Conservation (phyloP, 139 green algal species). For the Coelastrella sp. region DNA sequence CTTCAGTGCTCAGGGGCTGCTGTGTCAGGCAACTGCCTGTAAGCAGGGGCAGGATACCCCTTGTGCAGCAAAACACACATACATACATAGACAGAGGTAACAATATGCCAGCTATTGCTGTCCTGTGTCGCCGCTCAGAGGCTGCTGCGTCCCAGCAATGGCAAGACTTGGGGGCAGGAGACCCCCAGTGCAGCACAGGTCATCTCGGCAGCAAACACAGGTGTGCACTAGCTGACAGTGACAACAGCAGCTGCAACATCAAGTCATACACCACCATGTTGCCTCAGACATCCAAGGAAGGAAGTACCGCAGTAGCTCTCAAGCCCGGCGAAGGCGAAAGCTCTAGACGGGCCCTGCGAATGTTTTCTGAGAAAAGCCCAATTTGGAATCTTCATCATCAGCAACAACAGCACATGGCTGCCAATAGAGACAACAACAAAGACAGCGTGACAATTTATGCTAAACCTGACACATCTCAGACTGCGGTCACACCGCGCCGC, state of each 20-base stretch:
- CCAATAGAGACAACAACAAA: neutral
- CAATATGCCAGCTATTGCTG: neutral
- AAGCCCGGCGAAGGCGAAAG: slow-evolving; percentile 76
- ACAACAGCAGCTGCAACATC: neutral
- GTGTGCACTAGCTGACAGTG: neutral
- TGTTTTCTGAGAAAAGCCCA: slow-evolving; percentile 79
- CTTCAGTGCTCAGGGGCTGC: neutral
- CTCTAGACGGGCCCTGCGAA: slow-evolving; percentile 82
- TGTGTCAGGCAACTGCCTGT: neutral
- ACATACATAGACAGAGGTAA: neutral
- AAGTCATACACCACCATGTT: neutral
- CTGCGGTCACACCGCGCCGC: slow-evolving; percentile 32
- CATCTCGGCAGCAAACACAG: slow-evolving; percentile 13
- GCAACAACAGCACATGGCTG: slow-evolving; percentile 16
- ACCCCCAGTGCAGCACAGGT: slow-evolving; percentile 21
- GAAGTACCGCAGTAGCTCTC: slow-evolving; percentile 75
- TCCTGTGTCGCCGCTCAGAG: slow-evolving; percentile 24
- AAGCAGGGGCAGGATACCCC: neutral
- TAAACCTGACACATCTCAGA: slow-evolving; percentile 30
- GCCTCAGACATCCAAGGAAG: slow-evolving; percentile 82
- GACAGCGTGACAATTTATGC: neutral
- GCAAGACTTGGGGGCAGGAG: slow-evolving; percentile 37
- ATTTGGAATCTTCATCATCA: slow-evolving; percentile 69
- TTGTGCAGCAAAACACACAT: too few species aligned
- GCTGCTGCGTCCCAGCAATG: slow-evolving; percentile 8